Evolutionary conservation across 2,329 filamentous ascomycete species (phyloP).

Genomic region (Lasiodiplodia theobromae): DNA sequence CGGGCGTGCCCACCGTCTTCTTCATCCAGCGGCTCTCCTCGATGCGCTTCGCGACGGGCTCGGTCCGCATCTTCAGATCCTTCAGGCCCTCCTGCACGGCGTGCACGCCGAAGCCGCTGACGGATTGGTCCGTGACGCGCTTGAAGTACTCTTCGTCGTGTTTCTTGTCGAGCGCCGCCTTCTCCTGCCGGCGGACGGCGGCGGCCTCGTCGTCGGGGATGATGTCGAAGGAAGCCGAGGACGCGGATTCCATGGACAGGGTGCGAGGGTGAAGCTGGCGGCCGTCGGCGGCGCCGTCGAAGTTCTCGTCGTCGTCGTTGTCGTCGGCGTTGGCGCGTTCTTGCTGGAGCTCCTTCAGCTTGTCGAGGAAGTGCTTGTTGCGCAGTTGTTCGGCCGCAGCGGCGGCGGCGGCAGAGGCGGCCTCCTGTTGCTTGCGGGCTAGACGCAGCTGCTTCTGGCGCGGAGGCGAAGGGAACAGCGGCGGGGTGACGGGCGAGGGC

Average conservation of each 20-base stretch:
- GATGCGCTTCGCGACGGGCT: background rate
- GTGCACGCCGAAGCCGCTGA: slow-evolving; percentile 13
- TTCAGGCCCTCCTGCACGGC: background rate
- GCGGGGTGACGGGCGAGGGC: background rate
- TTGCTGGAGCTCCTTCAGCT: background rate
- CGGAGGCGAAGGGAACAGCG: background rate
- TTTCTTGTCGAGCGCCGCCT: background rate
- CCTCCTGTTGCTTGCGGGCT: background rate
- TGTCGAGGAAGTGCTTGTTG: background rate
- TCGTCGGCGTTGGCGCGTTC: background rate
- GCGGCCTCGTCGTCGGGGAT: slow-evolving; percentile 1
- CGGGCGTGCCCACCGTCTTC: slow-evolving; percentile 36
- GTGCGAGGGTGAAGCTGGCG: background rate
- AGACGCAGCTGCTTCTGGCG: background rate
- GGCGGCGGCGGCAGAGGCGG: background rate
- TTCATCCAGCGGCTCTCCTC: slow-evolving; percentile 43
- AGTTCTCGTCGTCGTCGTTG: background rate
- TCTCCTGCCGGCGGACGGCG: slow-evolving; percentile 7
- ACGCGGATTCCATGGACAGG: background rate
- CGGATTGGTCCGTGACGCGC: slow-evolving; percentile 17
- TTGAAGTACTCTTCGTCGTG: background rate
- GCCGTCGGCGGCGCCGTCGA: no score
- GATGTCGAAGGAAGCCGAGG: background rate
- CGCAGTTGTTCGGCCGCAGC: background rate
- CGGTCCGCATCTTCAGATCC: background rate